Evolutionary conservation across 768 basidiomycete genomes (phyloP), one percentile per base, ranked within the genome.

Genomic region (Dictyophora rubrovolvata): DNA sequence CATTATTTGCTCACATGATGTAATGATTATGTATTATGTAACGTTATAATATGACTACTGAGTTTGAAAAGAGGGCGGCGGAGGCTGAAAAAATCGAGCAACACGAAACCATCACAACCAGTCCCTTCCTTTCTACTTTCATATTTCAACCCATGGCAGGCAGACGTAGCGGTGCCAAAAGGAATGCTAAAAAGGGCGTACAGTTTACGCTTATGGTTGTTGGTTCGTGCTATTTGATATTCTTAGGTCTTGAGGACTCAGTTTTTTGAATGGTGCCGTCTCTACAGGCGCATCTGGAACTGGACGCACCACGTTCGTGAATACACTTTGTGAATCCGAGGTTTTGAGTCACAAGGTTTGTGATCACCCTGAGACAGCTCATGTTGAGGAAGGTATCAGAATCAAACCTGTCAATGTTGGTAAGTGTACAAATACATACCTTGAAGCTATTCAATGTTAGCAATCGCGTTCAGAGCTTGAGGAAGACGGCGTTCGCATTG

Each of bases 131-230:
- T 28, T 28, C 51, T 10, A 52, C 20, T 36, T 60, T 33, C 23
- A 47, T 23, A n/a, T 63, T 48, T 64, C 62, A 64, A 65, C 89
- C 88, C 67, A 89, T 87, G 70, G 86, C 89, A 66, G 88, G 86
- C 69, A 83, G 87, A 76, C 86, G 88, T 70, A 82, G 87, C 70
- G 85, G 85, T 51, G 48, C 62, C 48, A 62, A 65, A 69, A 93
- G 91, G 78, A 97, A 97, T 73, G 92, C 90, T 74, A 98, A 97
- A 79, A 97, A 97, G 83, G 95, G 94, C 70, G 89, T 98, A 55
- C 93, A 95, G 75, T 90, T 98, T 76, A 98, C 95, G 65, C 72
- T 97, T 67, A 93, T 93, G 91, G 95, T 97, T 56, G 93, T 95
- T 69, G 95, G 95, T 95, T 63, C 68, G 91, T 82, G 37, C 59